Conservation (phyloP, 2,329 filamentous ascomycete genomes). For the Pseudogymnoascus pannorum region DNA sequence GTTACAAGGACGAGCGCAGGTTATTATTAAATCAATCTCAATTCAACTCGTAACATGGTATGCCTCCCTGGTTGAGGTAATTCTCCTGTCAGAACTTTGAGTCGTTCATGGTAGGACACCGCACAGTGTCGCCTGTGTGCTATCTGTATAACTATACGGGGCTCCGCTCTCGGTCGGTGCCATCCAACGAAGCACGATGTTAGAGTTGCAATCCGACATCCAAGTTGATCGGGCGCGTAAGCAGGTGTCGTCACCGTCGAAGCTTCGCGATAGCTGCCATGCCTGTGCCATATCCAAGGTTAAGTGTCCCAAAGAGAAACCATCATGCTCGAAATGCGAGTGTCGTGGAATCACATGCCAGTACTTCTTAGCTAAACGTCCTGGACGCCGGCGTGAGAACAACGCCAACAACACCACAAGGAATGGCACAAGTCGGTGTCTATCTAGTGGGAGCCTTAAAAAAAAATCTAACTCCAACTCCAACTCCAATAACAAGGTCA, state of each 20-base stretch:
- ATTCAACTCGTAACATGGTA: background rate
- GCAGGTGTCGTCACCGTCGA: constrained; percentile 15
- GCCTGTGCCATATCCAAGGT: constrained; percentile 32
- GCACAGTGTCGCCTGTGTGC: background rate
- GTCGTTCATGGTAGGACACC: background rate
- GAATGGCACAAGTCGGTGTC: background rate
- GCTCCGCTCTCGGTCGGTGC: background rate
- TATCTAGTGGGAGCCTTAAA: background rate
- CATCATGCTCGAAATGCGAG: constrained; percentile 30
- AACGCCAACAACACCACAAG: background rate
- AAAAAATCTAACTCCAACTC: background rate
- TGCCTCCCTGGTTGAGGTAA: background rate
- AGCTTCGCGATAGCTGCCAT: constrained; percentile 33
- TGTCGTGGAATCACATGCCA: constrained; percentile 26
- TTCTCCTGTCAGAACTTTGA: background rate
- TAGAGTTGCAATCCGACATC: background rate
- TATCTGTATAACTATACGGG: constrained; percentile 1
- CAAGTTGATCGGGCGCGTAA: background rate
- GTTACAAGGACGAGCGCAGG: background rate
- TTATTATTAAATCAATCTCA: background rate
- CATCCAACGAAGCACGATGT: constrained; percentile 2
- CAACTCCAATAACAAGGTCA: background rate
- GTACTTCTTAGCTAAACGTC: constrained; percentile 28
- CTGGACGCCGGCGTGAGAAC: constrained; percentile 21
- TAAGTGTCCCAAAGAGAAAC: constrained; percentile 30